phyloP scores from a whole-genome alignment of 495 filamentous ascomycete genomes.

The Penicillium macrosclerotiorum region DNA sequence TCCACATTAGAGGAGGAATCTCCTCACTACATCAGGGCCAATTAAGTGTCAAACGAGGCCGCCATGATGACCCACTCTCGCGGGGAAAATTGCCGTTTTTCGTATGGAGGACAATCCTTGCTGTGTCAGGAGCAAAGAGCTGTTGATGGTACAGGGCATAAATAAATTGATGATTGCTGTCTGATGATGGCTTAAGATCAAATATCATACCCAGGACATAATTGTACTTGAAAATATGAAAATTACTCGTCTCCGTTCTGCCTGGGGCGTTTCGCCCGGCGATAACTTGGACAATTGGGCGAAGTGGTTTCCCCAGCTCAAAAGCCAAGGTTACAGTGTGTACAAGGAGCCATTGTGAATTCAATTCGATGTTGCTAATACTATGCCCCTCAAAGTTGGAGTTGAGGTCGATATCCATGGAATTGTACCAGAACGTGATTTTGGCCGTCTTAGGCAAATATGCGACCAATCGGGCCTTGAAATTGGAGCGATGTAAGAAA shows the following conservation, averaged over 20 bases:
- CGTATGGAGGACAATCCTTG: not conserved
- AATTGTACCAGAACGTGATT: constrained; percentile 8
- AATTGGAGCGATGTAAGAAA: constrained; percentile 20
- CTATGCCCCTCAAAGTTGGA: constrained; percentile 8
- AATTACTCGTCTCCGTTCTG: constrained; percentile 19
- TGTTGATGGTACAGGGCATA: not conserved
- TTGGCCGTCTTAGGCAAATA: constrained; percentile 15
- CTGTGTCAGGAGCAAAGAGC: not conserved
- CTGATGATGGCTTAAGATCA: not conserved
- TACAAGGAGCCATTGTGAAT: not conserved
- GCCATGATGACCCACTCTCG: not conserved
- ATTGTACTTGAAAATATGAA: constrained; percentile 3
- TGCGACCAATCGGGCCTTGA: constrained; percentile 21
- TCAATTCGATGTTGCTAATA: not conserved
- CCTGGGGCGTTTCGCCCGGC: constrained; percentile 24
- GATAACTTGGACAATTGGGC: constrained; percentile 18
- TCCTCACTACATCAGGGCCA: not conserved
- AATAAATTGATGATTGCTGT: not conserved
- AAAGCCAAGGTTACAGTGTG: constrained; percentile 27
- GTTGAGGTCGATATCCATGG: constrained; percentile 23
- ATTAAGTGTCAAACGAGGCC: not conserved
- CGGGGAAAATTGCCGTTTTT: constrained; percentile 13
- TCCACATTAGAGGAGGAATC: not conserved
- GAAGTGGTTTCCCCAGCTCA: constrained; percentile 18
- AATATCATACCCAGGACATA: not conserved